Evolutionary conservation across 805 yeast species (phyloP).

Genomic region (Debaryomyces castellii): DNA sequence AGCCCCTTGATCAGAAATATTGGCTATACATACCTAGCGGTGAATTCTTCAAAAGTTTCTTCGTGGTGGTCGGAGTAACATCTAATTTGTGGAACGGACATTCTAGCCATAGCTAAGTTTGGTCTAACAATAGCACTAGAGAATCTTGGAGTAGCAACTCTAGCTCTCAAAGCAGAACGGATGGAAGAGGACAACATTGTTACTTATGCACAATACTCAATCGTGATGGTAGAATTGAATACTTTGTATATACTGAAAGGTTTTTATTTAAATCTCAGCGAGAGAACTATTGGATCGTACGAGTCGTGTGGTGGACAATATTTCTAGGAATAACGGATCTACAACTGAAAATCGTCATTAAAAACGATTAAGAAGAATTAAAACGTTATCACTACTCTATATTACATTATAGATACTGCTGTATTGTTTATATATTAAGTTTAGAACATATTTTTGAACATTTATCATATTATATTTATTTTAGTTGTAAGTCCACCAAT

Average conservation of each 20-base stretch:
- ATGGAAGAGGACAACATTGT: constrained; percentile 38
- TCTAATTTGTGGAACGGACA: constrained; percentile 45
- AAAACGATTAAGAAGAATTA: no score
- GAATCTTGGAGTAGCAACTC: constrained; percentile 29
- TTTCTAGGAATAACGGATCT: neutral
- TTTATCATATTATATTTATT: neutral
- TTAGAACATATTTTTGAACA: neutral
- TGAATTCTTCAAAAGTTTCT: constrained; percentile 94
- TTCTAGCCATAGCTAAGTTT: constrained; percentile 16
- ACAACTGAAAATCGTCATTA: no score
- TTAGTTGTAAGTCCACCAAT: constrained; percentile 5
- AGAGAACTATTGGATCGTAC: constrained; percentile 3
- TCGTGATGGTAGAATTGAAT: neutral
- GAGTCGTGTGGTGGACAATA: neutral
- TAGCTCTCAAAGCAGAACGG: constrained; percentile 43
- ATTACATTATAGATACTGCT: neutral
- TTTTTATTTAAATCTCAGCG: constrained; percentile 2
- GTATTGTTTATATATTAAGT: neutral
- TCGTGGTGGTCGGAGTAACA: constrained; percentile 83
- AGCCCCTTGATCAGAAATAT: no score
- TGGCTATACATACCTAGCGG: constrained; percentile 55
- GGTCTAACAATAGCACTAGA: constrained; percentile 26
- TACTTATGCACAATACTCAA: neutral
- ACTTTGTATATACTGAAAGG: neutral
- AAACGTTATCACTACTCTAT: no score